A percentile compares a stretch with the other conserved stretches of the same genome.
These are phyloP conservation scores for Kwoniella sp. DNA, from an alignment of 768 basidiomycete genomes.

Conservation along the genomic window DNA sequence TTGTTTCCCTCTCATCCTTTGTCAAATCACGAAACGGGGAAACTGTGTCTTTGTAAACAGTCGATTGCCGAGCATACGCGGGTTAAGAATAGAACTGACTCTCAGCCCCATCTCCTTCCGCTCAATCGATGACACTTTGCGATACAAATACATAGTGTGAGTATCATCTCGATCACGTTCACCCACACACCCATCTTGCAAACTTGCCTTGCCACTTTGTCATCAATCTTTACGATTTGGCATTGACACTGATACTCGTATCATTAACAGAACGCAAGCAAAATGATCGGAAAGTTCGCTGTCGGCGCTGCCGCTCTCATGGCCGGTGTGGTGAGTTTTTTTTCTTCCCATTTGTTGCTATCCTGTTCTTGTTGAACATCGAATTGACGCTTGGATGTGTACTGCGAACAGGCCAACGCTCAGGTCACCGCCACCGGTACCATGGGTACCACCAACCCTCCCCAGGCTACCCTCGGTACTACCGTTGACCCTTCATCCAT, in stretches of 20 bases:
- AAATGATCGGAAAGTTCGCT: constrained; percentile 31
- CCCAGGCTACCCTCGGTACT: constrained; percentile 47
- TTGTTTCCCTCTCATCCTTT: neutral
- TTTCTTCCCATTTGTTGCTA: too few species aligned
- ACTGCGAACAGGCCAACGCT: constrained; percentile 27
- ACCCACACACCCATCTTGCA: neutral
- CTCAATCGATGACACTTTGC: neutral
- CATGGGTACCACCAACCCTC: constrained; percentile 50
- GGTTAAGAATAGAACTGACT: neutral
- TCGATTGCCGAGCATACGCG: neutral
- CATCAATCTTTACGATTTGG: neutral
- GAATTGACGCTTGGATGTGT: neutral
- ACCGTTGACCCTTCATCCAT: constrained; percentile 55
- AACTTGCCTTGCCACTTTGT: neutral
- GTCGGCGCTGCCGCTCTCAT: constrained; percentile 34
- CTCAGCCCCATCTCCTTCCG: neutral
- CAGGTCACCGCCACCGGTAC: constrained; percentile 55
- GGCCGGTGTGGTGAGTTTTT: constrained; percentile 37
- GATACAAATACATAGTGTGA: constrained; percentile 1
- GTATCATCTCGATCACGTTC: too few species aligned
- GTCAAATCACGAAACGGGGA: neutral
- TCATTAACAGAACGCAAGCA: neutral
- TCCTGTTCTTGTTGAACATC: too few species aligned
- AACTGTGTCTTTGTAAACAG: neutral
- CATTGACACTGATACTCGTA: neutral